Percentiles rank a stretch among this genome's conserved stretches.
Evolutionary conservation across 2,329 filamentous ascomycete genomes (phyloP).

Genomic region (Fusarium praegraminearum): DNA sequence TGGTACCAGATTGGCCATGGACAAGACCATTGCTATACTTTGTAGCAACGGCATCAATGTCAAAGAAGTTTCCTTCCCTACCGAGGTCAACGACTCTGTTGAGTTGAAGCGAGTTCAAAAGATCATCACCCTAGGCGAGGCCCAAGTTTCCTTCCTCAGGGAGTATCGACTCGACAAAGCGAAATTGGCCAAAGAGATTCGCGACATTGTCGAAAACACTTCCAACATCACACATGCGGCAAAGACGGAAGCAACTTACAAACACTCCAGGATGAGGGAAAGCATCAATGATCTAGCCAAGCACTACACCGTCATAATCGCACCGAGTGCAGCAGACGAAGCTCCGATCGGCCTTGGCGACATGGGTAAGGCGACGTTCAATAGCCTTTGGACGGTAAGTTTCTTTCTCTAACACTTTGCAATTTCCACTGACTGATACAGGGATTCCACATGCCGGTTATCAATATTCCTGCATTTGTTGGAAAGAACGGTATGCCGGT

Average conservation of each 20-base stretch:
- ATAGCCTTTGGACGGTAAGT: neutral
- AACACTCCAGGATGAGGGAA: neutral
- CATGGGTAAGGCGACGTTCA: neutral
- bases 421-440: neutral
- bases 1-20: too few relatives aligned
- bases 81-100: too few relatives aligned
- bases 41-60: too few relatives aligned
- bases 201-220: neutral
- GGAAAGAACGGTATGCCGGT: neutral
- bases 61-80: too few relatives aligned
- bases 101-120: too few relatives aligned
- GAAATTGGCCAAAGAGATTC: neutral
- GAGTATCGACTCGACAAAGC: neutral
- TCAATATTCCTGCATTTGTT: neutral
- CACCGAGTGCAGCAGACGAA: neutral
- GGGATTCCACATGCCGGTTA: neutral
- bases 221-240: neutral
- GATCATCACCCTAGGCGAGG: too few relatives aligned
- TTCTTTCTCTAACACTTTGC: neutral
- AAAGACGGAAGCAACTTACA: neutral
- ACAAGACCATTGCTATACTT: too few relatives aligned
- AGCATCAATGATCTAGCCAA: fast-evolving
- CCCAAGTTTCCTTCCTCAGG: too few relatives aligned
- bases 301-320: neutral
- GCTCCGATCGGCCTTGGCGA: neutral